Evolutionary conservation across 2,329 filamentous ascomycete genomes (phyloP).

Genomic region (Immersiporthe knoxdaviesiana): DNA sequence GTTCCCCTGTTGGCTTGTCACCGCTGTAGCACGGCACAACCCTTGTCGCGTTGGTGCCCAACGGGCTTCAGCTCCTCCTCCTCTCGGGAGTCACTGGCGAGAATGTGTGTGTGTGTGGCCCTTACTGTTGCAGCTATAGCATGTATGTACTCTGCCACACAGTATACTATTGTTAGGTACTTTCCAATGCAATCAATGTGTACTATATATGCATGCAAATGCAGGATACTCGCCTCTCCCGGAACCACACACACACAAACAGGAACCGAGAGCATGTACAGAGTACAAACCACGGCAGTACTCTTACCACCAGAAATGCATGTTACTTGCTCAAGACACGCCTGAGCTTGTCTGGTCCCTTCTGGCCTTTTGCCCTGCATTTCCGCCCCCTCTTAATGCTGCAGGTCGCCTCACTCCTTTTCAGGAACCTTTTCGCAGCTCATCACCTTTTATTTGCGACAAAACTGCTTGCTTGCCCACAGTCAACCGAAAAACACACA

Average conservation of each 20-base stretch:
- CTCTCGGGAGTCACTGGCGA: conserved; percentile 18
- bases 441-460: conserved; percentile 2
- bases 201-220: background rate
- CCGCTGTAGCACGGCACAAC: background rate
- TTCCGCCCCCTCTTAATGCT: conserved; percentile 18
- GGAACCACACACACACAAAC: background rate
- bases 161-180: background rate
- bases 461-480: conserved; percentile 9
- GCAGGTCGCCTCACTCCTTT: conserved; percentile 23
- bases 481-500: background rate
- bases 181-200: background rate
- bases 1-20: conserved; percentile 29
- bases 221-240: conserved; percentile 18
- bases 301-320: conserved; percentile 6
- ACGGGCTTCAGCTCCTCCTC: conserved; percentile 22
- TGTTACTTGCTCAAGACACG: conserved; percentile 3
- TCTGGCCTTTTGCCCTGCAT: conserved; percentile 14
- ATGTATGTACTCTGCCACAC: background rate
- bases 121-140: background rate
- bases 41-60: conserved; percentile 29
- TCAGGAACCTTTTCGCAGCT: background rate
- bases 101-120: background rate
- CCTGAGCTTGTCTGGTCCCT: background rate
- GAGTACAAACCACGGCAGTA: conserved; percentile 6
- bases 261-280: background rate